These are phyloP conservation scores for Diaporthe vexans DNA, from an alignment of 2,329 filamentous ascomycete genomes.

Conservation along the genomic window DNA sequence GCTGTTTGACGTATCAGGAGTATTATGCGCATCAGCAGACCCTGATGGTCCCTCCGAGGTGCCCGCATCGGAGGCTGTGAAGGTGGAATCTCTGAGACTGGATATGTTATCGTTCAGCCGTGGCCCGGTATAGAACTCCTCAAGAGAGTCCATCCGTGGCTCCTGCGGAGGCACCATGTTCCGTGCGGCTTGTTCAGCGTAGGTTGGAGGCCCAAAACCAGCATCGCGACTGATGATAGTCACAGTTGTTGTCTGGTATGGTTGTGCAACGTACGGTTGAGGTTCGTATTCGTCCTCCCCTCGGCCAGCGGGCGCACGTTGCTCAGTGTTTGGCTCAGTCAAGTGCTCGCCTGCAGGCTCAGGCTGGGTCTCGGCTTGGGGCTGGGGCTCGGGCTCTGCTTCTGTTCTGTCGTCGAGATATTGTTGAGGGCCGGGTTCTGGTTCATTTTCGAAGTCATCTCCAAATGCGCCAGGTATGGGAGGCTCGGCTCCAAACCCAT, in stretches of 20 bases:
- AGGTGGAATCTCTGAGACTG: constrained; percentile 50
- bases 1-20: constrained; percentile 58
- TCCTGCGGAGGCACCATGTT: constrained; percentile 37
- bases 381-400: constrained; percentile 33
- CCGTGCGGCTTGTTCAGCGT: constrained; percentile 40
- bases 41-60: constrained; percentile 48
- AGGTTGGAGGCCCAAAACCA: constrained; percentile 51
- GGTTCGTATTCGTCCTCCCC: constrained; percentile 53
- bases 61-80: constrained; percentile 49
- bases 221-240: constrained; percentile 63
- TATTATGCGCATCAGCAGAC: constrained; percentile 48
- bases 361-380: constrained; percentile 33
- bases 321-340: constrained; percentile 15
- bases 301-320: constrained; percentile 18
- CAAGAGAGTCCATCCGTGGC: constrained; percentile 46
- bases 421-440: constrained; percentile 34
- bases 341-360: constrained; percentile 23
- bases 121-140: constrained; percentile 51
- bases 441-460: constrained; percentile 46
- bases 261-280: constrained; percentile 53
- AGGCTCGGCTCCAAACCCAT: constrained; percentile 46
- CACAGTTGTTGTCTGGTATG: constrained; percentile 61
- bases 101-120: constrained; percentile 52
- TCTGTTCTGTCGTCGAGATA: constrained; percentile 39
- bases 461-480: constrained; percentile 50